Evolutionary conservation across 1,139 yeast genomes (phyloP).

Genomic region (Lodderomyces margitis): DNA sequence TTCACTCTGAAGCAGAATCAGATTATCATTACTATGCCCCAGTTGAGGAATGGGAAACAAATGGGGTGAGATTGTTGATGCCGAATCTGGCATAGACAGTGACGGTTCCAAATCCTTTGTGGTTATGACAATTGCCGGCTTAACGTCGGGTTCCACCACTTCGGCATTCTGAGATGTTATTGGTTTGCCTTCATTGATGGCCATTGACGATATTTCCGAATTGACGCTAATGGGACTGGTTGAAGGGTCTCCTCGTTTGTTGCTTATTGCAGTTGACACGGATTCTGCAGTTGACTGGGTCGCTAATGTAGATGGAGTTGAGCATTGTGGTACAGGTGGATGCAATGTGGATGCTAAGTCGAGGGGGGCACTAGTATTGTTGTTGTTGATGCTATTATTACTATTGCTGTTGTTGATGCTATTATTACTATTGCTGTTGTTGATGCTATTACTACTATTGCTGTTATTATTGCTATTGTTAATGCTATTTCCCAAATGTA

Average conservation of each 20-base stretch:
- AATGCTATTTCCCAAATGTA: neutral
- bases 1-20: slow-evolving; percentile 4
- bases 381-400: slow-evolving; percentile 1
- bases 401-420: neutral
- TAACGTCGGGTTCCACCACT: neutral
- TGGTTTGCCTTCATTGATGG: neutral
- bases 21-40: slow-evolving; percentile 1
- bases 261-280: neutral
- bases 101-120: neutral
- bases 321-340: slow-evolving; percentile 4
- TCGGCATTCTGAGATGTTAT: neutral
- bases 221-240: slow-evolving; percentile 9
- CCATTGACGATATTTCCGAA: slow-evolving; percentile 7
- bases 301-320: slow-evolving; percentile 11
- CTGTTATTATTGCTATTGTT: neutral
- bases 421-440: neutral
- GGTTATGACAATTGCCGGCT: neutral
- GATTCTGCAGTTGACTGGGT: slow-evolving; percentile 6
- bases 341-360: slow-evolving; percentile 1
- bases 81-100: neutral
- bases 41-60: slow-evolving; percentile 1
- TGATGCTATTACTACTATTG: neutral
- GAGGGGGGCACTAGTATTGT: neutral
- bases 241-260: slow-evolving; percentile 3
- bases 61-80: neutral